phyloP scores from a whole-genome alignment of 208 protist genomes.

The Crithidia expoeki region DNA sequence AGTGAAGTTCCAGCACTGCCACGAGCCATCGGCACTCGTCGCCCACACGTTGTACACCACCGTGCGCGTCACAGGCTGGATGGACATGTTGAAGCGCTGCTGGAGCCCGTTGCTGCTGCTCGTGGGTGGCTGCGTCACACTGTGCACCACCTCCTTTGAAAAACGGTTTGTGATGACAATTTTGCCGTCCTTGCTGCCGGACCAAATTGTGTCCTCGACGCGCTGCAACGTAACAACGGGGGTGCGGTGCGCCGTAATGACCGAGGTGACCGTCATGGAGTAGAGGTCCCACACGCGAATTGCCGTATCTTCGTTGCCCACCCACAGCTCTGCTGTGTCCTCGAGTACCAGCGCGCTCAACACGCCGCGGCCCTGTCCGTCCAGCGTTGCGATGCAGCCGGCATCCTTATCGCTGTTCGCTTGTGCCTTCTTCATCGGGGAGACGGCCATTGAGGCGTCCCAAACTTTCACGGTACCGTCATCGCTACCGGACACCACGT shows the following conservation, averaged over 20 bases:
- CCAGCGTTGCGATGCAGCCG: constrained; percentile 59
- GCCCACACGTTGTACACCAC: constrained; percentile 52
- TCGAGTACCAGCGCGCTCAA: constrained; percentile 39
- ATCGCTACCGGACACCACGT: constrained; percentile 64
- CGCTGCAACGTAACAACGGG: constrained; percentile 53
- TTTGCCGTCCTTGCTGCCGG: constrained; percentile 65
- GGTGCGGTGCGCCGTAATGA: constrained; percentile 49
- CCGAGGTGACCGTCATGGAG: constrained; percentile 38
- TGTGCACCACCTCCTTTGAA: constrained; percentile 44
- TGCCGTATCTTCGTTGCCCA: constrained; percentile 54
- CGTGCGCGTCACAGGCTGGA: constrained; percentile 45
- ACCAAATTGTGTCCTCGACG: constrained; percentile 72
- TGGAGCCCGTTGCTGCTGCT: constrained; percentile 6
- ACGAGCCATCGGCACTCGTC: constrained; percentile 42
- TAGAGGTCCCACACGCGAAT: constrained; percentile 68
- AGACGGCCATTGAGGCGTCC: constrained; percentile 31
- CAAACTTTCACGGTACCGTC: constrained; percentile 69
- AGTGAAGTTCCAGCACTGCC: constrained; percentile 57
- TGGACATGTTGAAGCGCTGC: constrained; percentile 35
- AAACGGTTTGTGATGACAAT: constrained; percentile 59
- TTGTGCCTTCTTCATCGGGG: constrained; percentile 15
- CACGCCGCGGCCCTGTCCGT: constrained; percentile 42
- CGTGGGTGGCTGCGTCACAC: constrained; percentile 40
- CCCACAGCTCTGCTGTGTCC: constrained; percentile 66
- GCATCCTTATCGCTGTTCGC: constrained; percentile 34